These are phyloP conservation scores for Rosa chinensis DNA, from an alignment of 306 rosid genomes.

Conservation along the genomic window DNA sequence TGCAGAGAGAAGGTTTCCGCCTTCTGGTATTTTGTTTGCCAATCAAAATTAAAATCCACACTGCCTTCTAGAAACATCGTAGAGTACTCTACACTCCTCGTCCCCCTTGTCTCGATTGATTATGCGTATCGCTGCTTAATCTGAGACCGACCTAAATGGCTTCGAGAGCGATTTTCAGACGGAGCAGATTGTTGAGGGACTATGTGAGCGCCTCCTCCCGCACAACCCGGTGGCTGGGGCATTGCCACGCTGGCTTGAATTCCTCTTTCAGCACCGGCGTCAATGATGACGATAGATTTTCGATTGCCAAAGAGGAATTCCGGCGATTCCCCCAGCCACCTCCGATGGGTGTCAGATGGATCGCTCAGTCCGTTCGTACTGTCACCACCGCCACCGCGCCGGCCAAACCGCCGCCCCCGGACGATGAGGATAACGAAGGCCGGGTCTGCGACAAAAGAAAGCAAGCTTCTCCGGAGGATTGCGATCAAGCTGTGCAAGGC, in stretches of 20 bases:
- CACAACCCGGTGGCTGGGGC: conserved; percentile 36
- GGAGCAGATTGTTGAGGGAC: conserved; percentile 42
- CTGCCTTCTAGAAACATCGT: background rate
- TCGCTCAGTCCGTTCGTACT: conserved; percentile 40
- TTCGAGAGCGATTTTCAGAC: conserved; percentile 54
- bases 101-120: background rate
- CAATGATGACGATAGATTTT: conserved; percentile 10
- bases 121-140: background rate
- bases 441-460: conserved; percentile 51
- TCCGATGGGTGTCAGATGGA: conserved; percentile 38
- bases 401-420: conserved; percentile 35
- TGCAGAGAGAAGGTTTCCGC: background rate
- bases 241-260: background rate
- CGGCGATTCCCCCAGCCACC: conserved; percentile 14
- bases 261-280: conserved; percentile 6
- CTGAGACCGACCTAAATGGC: conserved; percentile 44
- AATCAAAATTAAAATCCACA: background rate
- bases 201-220: conserved; percentile 30
- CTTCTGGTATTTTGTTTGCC: background rate
- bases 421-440: conserved; percentile 40
- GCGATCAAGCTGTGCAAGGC: conserved; percentile 92
- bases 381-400: conserved; percentile 44
- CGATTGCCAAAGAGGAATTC: conserved; percentile 16
- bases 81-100: background rate
- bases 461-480: conserved; percentile 89